phyloP scores from a whole-genome alignment of 192 early-diverging fungal species.

The Bifiguratus adelaidae region DNA sequence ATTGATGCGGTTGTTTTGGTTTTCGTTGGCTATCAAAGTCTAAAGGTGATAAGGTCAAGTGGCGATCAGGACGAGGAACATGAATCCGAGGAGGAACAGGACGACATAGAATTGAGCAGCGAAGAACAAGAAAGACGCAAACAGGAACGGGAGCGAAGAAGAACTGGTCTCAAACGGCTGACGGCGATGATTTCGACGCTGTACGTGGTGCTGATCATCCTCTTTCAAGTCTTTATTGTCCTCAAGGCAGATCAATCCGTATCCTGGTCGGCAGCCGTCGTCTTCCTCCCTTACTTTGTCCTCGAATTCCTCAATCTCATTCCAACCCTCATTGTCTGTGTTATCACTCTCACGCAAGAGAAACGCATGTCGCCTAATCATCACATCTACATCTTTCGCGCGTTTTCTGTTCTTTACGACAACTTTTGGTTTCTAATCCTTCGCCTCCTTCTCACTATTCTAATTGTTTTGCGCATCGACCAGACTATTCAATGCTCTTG shows the following conservation, averaged over 20 bases:
- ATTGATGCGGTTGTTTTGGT: constrained; percentile 36
- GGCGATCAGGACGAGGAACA: constrained; percentile 32
- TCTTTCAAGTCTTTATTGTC: constrained; percentile 73
- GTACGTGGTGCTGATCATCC: constrained; percentile 41
- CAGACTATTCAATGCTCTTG: constrained; percentile 40
- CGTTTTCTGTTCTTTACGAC: too few species aligned
- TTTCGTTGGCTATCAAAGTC: constrained; percentile 15
- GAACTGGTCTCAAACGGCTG: not conserved
- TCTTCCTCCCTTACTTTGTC: constrained; percentile 80
- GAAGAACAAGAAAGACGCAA: constrained; percentile 28
- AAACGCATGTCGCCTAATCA: constrained; percentile 1
- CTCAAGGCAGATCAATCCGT: constrained; percentile 55
- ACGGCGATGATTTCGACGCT: constrained; percentile 5
- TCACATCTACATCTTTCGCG: constrained; percentile 9
- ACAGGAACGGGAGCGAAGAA: constrained; percentile 22
- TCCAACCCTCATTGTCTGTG: constrained; percentile 21
- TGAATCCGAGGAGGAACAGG: constrained; percentile 25
- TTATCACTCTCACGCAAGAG: constrained; percentile 14
- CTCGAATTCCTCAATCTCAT: constrained; percentile 63
- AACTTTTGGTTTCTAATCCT: constrained; percentile 55
- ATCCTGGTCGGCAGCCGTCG: constrained; percentile 45
- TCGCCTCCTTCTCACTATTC: constrained; percentile 50
- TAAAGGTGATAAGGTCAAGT: constrained; percentile 10
- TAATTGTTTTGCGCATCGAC: constrained; percentile 59
- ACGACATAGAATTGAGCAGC: constrained; percentile 7